These are phyloP conservation scores for Monotropa hypopitys DNA, from an alignment of 179 eudicot genomes.

Conservation along the genomic window DNA sequence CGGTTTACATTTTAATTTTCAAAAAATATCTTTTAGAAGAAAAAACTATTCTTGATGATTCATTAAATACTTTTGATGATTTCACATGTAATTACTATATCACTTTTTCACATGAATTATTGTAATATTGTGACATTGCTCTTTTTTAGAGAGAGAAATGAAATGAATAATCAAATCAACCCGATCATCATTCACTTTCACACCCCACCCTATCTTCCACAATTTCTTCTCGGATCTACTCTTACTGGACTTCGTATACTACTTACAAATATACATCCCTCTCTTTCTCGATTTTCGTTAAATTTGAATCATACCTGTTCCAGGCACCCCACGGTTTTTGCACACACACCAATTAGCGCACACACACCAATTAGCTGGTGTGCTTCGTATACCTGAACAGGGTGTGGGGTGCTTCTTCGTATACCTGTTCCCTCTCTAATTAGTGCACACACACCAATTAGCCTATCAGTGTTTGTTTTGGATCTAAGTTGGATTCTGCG, in stretches of 20 bases:
- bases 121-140: too few relatives aligned
- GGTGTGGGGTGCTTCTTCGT: too few relatives aligned
- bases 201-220: background rate
- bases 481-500: constrained; percentile 9
- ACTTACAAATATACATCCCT: background rate
- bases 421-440: constrained; percentile 1
- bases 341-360: background rate
- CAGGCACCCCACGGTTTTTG: background rate
- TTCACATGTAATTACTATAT: too few relatives aligned
- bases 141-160: background rate
- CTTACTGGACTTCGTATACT: background rate
- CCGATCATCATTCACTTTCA: background rate
- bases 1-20: too few relatives aligned
- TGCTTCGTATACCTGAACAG: too few relatives aligned
- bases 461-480: background rate
- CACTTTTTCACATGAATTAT: too few relatives aligned
- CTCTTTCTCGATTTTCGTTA: constrained; percentile 24
- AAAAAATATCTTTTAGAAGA: too few relatives aligned
- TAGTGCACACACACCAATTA: too few relatives aligned
- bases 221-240: constrained; percentile 5
- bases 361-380: background rate
- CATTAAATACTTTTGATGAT: too few relatives aligned
- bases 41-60: too few relatives aligned
- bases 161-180: background rate
- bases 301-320: constrained; percentile 7